Evolutionary conservation across 805 yeast genomes (phyloP), one percentile per base, ranked within the genome.

Genomic region (Kuraishia floccosa): DNA sequence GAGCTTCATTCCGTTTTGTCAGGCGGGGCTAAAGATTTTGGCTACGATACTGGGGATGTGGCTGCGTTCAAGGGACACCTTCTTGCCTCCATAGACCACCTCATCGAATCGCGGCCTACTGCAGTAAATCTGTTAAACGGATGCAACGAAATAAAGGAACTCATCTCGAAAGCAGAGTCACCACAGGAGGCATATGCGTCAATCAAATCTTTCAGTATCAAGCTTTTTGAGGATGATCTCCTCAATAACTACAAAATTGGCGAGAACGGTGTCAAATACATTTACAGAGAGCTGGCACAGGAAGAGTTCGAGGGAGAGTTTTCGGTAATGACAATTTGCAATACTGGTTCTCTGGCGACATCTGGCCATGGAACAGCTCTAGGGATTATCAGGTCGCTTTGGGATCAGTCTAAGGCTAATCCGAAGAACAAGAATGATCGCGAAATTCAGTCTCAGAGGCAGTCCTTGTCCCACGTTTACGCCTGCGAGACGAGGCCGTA

Each of bases 321-420:
- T 48, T 72, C 93, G 1, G 87, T 85, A 3, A 56, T 91, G 49
- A 89, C 97, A 1, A 83, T 91, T 34, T 89, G 98, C 56, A 89
- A 89, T 56, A 89, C 98, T 1, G 98, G 98, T 0, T 84, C 96
- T 0, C 62, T 89, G 36, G 98, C 98, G 1, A 89, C 98, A 2
- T 84, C 97, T 4, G 97, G 97, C 2, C 89, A 86, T 50, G 98
- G 98, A 19, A 89, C 98, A 4, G 97, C 97, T 0, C 63, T 89
- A 19, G 97, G 98, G 10, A 83, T 91, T 16, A 74, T 89, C 24
- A 71, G 97, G 41, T 73, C 94, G 0, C 60, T 82, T 38, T 69
- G 66, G 67, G 46, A 50, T 32, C 54, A 62, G 37, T 51, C 72
- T 1, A 41, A 53, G 30, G 31, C 39, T 3, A 45, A 39, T 14